Conservation (phyloP, 148 eudicot genomes). For the Hydrangea macrophylla region DNA sequence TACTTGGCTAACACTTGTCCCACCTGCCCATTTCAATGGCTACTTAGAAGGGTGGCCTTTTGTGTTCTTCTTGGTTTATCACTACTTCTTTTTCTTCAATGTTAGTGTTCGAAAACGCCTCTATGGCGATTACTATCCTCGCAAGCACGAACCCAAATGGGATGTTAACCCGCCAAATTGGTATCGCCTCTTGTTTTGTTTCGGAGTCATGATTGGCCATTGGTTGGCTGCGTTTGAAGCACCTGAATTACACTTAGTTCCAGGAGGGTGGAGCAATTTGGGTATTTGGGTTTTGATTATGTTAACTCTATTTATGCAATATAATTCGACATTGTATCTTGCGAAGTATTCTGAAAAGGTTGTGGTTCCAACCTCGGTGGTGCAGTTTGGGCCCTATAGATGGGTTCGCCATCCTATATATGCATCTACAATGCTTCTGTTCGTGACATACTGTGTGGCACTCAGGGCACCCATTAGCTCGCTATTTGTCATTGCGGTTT, state of each 20-base stretch:
- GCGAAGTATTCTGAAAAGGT: slow-evolving; percentile 83
- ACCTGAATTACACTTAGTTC: slow-evolving; percentile 64
- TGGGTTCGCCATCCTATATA: slow-evolving; percentile 92
- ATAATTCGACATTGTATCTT: slow-evolving; percentile 63
- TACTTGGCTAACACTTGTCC: slow-evolving; percentile 83
- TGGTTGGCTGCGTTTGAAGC: slow-evolving; percentile 93
- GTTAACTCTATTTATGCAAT: slow-evolving; percentile 62
- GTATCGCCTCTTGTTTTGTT: slow-evolving; percentile 44
- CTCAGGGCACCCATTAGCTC: slow-evolving; percentile 74
- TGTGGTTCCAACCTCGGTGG: slow-evolving; percentile 78
- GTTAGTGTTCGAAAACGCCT: slow-evolving; percentile 65
- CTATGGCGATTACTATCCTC: slow-evolving; percentile 58
- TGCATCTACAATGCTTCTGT: slow-evolving; percentile 80
- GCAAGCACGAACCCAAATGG: slow-evolving; percentile 85
- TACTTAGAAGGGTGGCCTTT: slow-evolving; percentile 88
- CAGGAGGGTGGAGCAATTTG: slow-evolving; percentile 80
- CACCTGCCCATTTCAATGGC: slow-evolving; percentile 84
- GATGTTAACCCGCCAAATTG: slow-evolving; percentile 50
- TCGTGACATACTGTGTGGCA: slow-evolving; percentile 61
- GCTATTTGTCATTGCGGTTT: slow-evolving; percentile 49
- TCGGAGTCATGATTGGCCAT: slow-evolving; percentile 59
- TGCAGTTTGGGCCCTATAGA: slow-evolving; percentile 79
- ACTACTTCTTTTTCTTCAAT: slow-evolving; percentile 78
- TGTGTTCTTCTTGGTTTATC: slow-evolving; percentile 78
- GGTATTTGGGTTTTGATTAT: slow-evolving; percentile 67